These are phyloP conservation scores for Blastocystis sp. DNA, from an alignment of 352 stramenopile genomes.

Conservation along the genomic window DNA sequence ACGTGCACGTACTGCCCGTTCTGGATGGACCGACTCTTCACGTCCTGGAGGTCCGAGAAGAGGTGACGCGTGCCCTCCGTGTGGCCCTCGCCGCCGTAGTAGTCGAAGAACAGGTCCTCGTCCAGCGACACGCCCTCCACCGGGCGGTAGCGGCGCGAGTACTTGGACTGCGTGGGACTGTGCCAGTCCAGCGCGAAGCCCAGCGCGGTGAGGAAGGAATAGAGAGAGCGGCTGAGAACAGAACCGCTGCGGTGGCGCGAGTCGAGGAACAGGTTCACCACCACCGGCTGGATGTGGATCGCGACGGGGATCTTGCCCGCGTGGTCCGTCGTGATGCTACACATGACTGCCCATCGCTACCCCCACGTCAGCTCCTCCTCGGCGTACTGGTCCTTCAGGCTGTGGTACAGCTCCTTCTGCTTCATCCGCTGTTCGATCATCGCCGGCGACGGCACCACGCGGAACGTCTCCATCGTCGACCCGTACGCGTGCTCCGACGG, in stretches of 20 bases:
- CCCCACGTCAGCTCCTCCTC: conserved; percentile 12
- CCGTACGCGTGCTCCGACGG: neutral
- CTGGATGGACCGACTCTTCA: neutral
- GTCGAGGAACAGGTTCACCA: conserved; percentile 46
- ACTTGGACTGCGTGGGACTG: neutral
- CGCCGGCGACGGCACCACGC: neutral
- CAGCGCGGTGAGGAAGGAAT: neutral
- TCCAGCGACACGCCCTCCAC: conserved; percentile 28
- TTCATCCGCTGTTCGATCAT: conserved; percentile 19
- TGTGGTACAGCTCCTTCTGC: conserved; percentile 31
- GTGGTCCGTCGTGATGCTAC: conserved; percentile 43
- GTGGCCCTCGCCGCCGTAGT: neutral
- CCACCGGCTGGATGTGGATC: conserved; percentile 17
- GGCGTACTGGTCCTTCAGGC: neutral
- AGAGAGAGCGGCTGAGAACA: conserved; percentile 2
- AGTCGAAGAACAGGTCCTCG: conserved; percentile 2
- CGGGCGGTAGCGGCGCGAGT: conserved; percentile 9
- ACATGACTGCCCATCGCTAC: neutral
- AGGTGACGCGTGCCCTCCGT: neutral
- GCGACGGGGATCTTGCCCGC: conserved; percentile 35
- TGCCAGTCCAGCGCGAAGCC: conserved; percentile 58
- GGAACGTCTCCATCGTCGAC: neutral
- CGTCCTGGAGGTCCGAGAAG: neutral
- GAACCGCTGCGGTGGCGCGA: neutral
- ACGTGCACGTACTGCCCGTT: conserved; percentile 52